Percentiles rank a stretch among this genome's conserved stretches.
phyloP scores from a whole-genome alignment of 2,329 filamentous ascomycete genomes.

The Colletotrichum viniferum region DNA sequence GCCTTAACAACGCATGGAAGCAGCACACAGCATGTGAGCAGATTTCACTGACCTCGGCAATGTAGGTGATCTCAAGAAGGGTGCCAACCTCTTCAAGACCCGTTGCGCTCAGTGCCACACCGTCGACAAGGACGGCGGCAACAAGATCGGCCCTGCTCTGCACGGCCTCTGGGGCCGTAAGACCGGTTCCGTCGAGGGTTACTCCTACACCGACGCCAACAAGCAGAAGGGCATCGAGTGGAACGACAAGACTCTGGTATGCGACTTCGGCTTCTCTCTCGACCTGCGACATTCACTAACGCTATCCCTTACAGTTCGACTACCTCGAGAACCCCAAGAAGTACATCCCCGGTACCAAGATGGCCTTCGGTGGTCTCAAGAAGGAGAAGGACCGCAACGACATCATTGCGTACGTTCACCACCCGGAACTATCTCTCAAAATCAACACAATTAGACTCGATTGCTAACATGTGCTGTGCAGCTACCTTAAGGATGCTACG shows the following conservation, averaged over 20 bases:
- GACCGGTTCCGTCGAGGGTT: slow-evolving; percentile 89
- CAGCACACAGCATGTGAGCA: background rate
- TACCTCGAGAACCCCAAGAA: slow-evolving; percentile 99
- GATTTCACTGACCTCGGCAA: slow-evolving; percentile 21
- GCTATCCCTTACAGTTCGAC: slow-evolving; percentile 66
- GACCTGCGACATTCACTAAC: slow-evolving; percentile 23
- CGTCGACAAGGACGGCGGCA: slow-evolving; percentile 84
- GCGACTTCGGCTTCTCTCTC: slow-evolving; percentile 29
- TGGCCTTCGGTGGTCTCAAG: slow-evolving; percentile 99
- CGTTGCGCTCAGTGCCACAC: slow-evolving; percentile 99
- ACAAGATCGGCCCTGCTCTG: slow-evolving; percentile 98
- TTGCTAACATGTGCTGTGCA: slow-evolving; percentile 36
- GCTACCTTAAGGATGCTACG: slow-evolving; percentile 73
- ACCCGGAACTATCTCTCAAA: background rate
- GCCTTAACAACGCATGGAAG: background rate
- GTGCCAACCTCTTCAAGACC: slow-evolving; percentile 99
- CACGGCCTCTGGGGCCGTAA: slow-evolving; percentile 98
- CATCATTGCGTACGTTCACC: slow-evolving; percentile 83
- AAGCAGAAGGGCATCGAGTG: slow-evolving; percentile 93
- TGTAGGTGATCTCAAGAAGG: slow-evolving; percentile 90
- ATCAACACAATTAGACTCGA: background rate
- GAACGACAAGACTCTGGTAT: slow-evolving; percentile 83
- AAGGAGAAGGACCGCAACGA: slow-evolving; percentile 99
- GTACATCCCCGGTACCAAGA: slow-evolving; percentile 99
- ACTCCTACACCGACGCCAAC: slow-evolving; percentile 99